Evolutionary conservation across 2,329 filamentous ascomycete genomes (phyloP).

Genomic region (Trichothecium roseum): DNA sequence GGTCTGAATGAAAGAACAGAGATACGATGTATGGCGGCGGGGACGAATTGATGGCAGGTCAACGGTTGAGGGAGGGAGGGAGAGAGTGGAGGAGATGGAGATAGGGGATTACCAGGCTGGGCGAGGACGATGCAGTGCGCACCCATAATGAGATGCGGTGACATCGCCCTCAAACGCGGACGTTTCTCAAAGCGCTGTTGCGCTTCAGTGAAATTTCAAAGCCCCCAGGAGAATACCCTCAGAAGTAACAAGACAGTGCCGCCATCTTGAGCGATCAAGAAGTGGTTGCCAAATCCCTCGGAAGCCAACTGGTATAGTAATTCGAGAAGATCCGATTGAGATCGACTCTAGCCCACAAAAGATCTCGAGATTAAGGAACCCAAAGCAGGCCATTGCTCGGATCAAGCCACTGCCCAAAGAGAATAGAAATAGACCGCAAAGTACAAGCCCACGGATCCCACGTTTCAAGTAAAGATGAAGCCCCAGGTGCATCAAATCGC

Average conservation of each 20-base stretch:
- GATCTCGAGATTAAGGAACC: slow-evolving; percentile 20
- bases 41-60: no score
- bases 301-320: slow-evolving; percentile 6
- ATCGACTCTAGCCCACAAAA: slow-evolving; percentile 3
- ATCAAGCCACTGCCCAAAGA: slow-evolving; percentile 3
- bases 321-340: background rate
- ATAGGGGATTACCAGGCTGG: no score
- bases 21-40: no score
- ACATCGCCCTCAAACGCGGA: no score
- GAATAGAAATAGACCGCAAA: background rate
- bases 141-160: no score
- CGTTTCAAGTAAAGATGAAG: slow-evolving; percentile 27
- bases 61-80: no score
- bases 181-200: no score
- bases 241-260: slow-evolving; percentile 3
- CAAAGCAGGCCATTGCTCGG: slow-evolving; percentile 9
- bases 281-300: slow-evolving; percentile 6
- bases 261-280: slow-evolving; percentile 2
- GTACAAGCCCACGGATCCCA: slow-evolving; percentile 16
- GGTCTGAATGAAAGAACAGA: no score
- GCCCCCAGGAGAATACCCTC: slow-evolving; percentile 6
- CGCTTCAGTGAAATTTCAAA: background rate
- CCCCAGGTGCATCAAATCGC: slow-evolving; percentile 37
- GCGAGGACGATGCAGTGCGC: no score
- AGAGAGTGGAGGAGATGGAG: no score